These are phyloP conservation scores for Sclerotinia subarctica DNA, from an alignment of 2,329 filamentous ascomycete genomes.

Conservation along the genomic window DNA sequence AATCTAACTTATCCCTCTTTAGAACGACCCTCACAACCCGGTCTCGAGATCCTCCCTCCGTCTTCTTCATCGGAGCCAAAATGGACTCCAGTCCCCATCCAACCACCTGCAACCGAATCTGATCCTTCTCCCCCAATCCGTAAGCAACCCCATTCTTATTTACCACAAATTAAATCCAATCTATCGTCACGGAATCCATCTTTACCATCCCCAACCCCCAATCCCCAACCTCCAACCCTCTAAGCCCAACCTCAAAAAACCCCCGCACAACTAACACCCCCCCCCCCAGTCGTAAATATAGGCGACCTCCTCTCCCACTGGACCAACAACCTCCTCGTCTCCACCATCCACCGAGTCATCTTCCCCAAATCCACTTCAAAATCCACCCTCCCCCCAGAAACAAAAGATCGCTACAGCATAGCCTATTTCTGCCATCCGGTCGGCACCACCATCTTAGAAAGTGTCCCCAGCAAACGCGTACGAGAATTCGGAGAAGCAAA, in stretches of 20 bases:
- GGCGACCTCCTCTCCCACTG: constrained; percentile 76
- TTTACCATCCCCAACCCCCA: no score
- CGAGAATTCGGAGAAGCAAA: constrained; percentile 39
- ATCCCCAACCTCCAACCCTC: no score
- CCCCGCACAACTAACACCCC: constrained; percentile 39
- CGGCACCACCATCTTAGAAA: constrained; percentile 49
- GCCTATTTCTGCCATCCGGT: constrained; percentile 68
- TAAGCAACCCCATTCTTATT: not conserved
- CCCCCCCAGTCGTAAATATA: constrained; percentile 68
- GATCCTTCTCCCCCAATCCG: constrained; percentile 39
- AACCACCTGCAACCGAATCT: constrained; percentile 56
- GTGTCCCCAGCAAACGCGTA: constrained; percentile 60
- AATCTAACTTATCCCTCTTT: no score
- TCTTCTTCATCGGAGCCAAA: constrained; percentile 39
- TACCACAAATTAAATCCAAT: not conserved
- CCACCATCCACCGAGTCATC: constrained; percentile 84
- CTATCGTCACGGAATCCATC: not conserved
- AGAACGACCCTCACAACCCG: constrained; percentile 74
- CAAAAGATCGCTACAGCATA: constrained; percentile 57
- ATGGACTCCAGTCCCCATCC: constrained; percentile 67
- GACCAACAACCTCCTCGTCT: constrained; percentile 84
- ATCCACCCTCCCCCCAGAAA: not conserved
- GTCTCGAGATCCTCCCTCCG: constrained; percentile 73
- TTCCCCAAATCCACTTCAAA: constrained; percentile 48
- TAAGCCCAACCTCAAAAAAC: no score